Evolutionary conservation across 2,329 filamentous ascomycete species (phyloP).

Genomic region (Nothophoma quercina): DNA sequence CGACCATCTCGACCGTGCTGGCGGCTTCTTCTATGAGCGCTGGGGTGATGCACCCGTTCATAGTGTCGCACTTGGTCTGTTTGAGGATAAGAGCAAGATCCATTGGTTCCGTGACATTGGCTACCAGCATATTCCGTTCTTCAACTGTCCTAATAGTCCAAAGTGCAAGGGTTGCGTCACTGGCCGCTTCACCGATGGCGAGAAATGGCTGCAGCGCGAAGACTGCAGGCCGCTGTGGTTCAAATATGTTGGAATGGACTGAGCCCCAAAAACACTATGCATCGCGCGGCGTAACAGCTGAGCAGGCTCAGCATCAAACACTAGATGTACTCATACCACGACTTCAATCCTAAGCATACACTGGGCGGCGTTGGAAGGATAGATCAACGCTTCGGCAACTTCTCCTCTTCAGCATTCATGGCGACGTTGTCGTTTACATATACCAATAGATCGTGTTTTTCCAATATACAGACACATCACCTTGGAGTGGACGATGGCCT

Average conservation of each 20-base stretch:
- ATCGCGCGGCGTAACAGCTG: conserved; percentile 5
- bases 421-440: background rate
- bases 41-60: conserved; percentile 99
- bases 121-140: conserved; percentile 97
- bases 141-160: conserved; percentile 96
- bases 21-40: conserved; percentile 97
- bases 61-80: conserved; percentile 88
- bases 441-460: conserved; percentile 5
- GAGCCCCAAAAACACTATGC: background rate
- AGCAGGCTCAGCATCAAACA: conserved; percentile 8
- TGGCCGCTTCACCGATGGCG: conserved; percentile 88
- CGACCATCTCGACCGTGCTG: conserved; percentile 88
- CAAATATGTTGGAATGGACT: conserved; percentile 88
- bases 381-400: background rate
- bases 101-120: conserved; percentile 99
- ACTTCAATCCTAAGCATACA: background rate
- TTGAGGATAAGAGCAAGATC: conserved; percentile 88
- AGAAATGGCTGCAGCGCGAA: conserved; percentile 82
- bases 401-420: background rate
- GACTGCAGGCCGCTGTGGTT: conserved; percentile 98
- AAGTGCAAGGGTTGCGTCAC: conserved; percentile 91
- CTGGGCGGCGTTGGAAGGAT: background rate
- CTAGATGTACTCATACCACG: background rate
- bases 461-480: background rate
- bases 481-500: too few species aligned